These are phyloP conservation scores for Chrysanthemum seticuspe DNA, from an alignment of 129 eudicot species.

Conservation along the genomic window DNA sequence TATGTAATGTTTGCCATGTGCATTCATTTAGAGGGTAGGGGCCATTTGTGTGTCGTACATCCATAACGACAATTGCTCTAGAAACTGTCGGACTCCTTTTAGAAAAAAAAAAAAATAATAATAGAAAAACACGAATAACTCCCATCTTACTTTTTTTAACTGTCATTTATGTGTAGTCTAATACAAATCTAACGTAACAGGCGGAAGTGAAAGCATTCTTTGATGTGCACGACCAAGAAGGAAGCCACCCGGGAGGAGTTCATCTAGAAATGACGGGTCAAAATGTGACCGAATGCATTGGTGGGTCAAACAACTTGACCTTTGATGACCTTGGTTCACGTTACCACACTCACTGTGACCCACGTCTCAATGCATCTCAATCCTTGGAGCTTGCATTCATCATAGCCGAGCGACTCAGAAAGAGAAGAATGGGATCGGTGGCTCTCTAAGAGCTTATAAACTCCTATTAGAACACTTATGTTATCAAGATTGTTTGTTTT, in stretches of 20 bases:
- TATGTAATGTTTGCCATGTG: conserved; percentile 2
- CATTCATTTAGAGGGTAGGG: not conserved
- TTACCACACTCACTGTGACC: conserved; percentile 98
- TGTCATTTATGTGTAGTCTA: conserved; percentile 10
- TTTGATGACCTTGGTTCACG: conserved; percentile 90
- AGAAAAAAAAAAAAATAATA: not conserved
- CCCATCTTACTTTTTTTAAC: not conserved
- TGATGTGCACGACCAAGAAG: conserved; percentile 98
- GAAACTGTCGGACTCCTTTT: not conserved
- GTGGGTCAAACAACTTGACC: conserved; percentile 90
- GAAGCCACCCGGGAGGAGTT: conserved; percentile 94
- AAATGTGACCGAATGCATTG: conserved; percentile 95
- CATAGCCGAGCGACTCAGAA: conserved; percentile 77
- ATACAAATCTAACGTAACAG: conserved; percentile 32
- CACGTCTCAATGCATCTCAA: conserved; percentile 84
- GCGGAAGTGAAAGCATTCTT: conserved; percentile 96
- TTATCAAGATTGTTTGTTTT: not conserved
- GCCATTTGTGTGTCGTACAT: not conserved
- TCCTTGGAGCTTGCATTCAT: conserved; percentile 92
- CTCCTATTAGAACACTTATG: not conserved
- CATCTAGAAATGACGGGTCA: conserved; percentile 98
- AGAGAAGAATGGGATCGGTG: conserved; percentile 46
- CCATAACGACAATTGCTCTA: not conserved
- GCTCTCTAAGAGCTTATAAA: conserved; percentile 19
- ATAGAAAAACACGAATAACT: not conserved